Base-by-base conservation (phyloP, 164 flowering plant genomes). In the Sextonia rubra region DNA sequence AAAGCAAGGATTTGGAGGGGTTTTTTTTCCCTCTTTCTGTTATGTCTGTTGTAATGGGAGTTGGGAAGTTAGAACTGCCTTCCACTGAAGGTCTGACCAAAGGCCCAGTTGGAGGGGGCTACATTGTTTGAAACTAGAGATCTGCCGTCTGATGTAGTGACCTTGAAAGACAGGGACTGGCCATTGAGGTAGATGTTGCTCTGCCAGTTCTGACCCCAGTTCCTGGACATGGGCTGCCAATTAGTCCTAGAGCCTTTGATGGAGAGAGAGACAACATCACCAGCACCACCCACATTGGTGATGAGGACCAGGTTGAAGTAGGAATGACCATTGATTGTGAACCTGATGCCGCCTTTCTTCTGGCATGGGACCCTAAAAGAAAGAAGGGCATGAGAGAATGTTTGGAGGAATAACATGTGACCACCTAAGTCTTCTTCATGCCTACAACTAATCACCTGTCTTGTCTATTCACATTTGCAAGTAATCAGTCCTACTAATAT, bases 171-270 rank as follows among this genome's bases (percentile, higher is more conserved):
- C 58, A 90, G 89, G 85, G 76, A 66, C 48, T 90, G 95, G 2
- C 95, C 91, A 47, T 89, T 85, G 61, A 90, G 91, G 15, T 77
- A 69, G 47, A 15, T 56, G 85, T 86, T 87, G 88, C 86, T 87
- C 68, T 90, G 93, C 96, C 96, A 90, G 76, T 90, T 90, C 58
- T 90, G 96, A 52, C 96, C 96, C 96, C 96, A 90, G 80, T 90
- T 90, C 58, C 93, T 79, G 4, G 91, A 87, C 96, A 90, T 85
- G 24, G 82, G 49, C 66, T 85, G 87, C 96, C 96, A 90, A 0
- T 82, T 78, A 1, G 90, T 86, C 69, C 88, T 85, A 3, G 93
- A 86, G 3, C 93, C 95, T 69, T 86, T 89, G 76, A 90, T 75
- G 47, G 85, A 48, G 12, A 87, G 90, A 2, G 89, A 73, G 52